Evolutionary conservation across 352 stramenopile species (phyloP).

Genomic region (Globisporangium heterothallicum): DNA sequence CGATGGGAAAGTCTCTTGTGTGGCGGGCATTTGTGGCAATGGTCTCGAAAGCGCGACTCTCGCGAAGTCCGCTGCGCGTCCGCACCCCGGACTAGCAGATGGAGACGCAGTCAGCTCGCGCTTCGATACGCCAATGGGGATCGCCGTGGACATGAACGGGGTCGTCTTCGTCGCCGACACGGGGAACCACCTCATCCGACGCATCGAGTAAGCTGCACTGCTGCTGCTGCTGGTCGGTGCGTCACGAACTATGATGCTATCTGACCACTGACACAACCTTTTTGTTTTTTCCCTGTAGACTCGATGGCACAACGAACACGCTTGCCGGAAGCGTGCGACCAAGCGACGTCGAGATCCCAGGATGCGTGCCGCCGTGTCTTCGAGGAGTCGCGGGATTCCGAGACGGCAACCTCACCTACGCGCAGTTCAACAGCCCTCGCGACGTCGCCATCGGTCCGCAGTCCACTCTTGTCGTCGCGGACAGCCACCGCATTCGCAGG

Average conservation of each 20-base stretch:
- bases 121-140: conserved; percentile 91
- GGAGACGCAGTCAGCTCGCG: conserved; percentile 62
- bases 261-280: not conserved
- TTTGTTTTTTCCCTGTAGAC: conserved; percentile 6
- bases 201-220: conserved; percentile 50
- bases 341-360: conserved; percentile 64
- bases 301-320: conserved; percentile 52
- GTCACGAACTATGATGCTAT: conserved; percentile 7
- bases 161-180: conserved; percentile 94
- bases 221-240: not conserved
- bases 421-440: conserved; percentile 91
- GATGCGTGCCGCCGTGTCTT: conserved; percentile 88
- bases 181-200: conserved; percentile 92
- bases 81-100: conserved; percentile 88
- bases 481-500: conserved; percentile 85
- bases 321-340: conserved; percentile 54
- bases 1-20: conserved; percentile 72
- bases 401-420: conserved; percentile 83
- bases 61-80: conserved; percentile 27
- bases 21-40: conserved; percentile 83
- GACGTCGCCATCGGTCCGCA: conserved; percentile 84
- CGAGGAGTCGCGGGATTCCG: conserved; percentile 80
- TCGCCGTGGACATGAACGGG: conserved; percentile 74
- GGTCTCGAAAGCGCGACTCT: conserved; percentile 59
- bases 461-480: conserved; percentile 84